Base-by-base conservation (phyloP, 169 alveolate genomes). In the Plasmodium inui region DNA sequence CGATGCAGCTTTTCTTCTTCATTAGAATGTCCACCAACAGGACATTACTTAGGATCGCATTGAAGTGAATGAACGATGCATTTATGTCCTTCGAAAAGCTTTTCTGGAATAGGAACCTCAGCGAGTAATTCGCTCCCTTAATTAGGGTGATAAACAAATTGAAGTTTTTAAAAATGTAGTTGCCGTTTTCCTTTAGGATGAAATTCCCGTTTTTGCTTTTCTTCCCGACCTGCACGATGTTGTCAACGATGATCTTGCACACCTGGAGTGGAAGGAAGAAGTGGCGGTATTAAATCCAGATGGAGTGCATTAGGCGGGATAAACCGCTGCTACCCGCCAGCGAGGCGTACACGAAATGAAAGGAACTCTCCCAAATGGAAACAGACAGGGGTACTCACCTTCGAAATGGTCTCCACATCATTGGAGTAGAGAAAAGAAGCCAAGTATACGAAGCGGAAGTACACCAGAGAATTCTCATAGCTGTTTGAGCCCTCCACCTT, bases 1-100 rank as follows among this genome's bases (percentile, higher is more conserved):
- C 72, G 19, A 89, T 67, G 22, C 91, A 80, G 55, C 94, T 89
- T 46, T 89, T 89, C 44, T 89, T 89, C 72, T 89, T 89, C 94
- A 89, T 81, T 44, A 89, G 61, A 19, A 89, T 89, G 34, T 89
- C 94, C 9, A 89, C 81, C 30, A 89, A 89, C 9, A 89, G 41
- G 0, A 89, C 83, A 8, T 81, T 34, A 57, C 83, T 89, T 39
- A 89, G 50, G 26, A 89, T 89, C 22, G 94, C 94, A 80, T 89
- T 89, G 28, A 80, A 89, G 67, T 89, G 94, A 22, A 89, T 32
- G 72, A 22, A 89, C 3, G 94, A 70, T 1, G 83, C 28, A 28
- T 80, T 55, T 32, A 89, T n/a, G n/a, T 89, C 94, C 22, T 44
- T 78, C 10, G 37, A 78, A 80, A 89, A 78, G 19, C 32, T 67